Conservation (phyloP, 163 green algal genomes). For the Coccomyxa subellipsoidea region DNA sequence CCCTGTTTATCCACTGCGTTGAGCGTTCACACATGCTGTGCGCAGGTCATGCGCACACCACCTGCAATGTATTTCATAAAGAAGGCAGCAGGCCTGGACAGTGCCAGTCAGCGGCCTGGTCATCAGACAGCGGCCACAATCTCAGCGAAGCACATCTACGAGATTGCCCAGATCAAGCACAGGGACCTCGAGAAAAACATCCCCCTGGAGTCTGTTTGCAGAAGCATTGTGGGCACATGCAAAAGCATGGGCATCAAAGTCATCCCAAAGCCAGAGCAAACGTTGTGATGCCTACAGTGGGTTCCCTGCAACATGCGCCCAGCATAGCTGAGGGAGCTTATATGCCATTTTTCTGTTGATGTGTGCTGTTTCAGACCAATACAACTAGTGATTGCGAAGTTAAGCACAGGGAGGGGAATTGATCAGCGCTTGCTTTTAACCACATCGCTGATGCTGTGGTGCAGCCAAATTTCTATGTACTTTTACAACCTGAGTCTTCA, state of each 20-base stretch:
- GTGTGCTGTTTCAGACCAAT: too few species aligned
- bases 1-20: neutral
- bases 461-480: too few species aligned
- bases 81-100: slow-evolving; percentile 63
- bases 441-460: too few species aligned
- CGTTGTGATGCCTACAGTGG: slow-evolving; percentile 10
- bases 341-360: too few species aligned
- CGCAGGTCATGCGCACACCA: slow-evolving; percentile 32
- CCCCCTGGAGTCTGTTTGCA: slow-evolving; percentile 57
- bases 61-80: slow-evolving; percentile 86
- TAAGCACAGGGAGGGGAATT: too few species aligned
- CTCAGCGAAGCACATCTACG: slow-evolving; percentile 83
- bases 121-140: slow-evolving; percentile 70
- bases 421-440: too few species aligned
- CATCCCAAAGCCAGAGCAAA: slow-evolving; percentile 54
- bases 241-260: slow-evolving; percentile 84
- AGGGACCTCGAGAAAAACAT: slow-evolving; percentile 57
- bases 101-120: slow-evolving; percentile 59
- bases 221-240: slow-evolving; percentile 71
- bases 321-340: too few species aligned
- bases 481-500: too few species aligned
- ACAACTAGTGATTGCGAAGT: too few species aligned
- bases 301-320: too few species aligned
- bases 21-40: neutral
- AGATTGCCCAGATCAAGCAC: slow-evolving; percentile 82